These are phyloP conservation scores for Entrophospora sp. DNA, from an alignment of 192 early-diverging fungal species.

Conservation along the genomic window DNA sequence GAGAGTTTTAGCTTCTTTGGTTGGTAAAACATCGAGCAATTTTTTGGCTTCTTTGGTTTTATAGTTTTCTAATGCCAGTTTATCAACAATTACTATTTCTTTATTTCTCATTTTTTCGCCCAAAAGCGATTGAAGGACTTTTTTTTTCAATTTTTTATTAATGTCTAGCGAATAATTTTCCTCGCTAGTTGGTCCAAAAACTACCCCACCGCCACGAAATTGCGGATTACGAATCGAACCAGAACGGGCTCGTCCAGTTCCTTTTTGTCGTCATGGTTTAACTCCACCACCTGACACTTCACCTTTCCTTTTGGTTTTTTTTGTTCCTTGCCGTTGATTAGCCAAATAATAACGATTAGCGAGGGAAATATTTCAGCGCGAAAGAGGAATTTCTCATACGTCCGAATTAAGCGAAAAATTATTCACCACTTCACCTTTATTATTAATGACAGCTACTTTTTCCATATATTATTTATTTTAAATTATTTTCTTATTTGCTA, in stretches of 20 bases:
- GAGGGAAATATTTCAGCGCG: not conserved
- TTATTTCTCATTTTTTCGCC: conserved; percentile 9
- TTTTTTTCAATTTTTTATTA: conserved; percentile 8
- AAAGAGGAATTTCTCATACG: not conserved
- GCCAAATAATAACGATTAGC: conserved; percentile 1
- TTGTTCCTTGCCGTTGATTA: conserved; percentile 4
- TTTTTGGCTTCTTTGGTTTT: conserved; percentile 7
- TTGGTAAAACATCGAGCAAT: not conserved
- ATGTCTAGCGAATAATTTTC: conserved; percentile 1
- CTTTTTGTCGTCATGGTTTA: conserved; percentile 1
- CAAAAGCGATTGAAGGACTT: not conserved
- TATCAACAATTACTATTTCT: not conserved
- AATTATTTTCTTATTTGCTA: no score
- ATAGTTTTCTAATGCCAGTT: not conserved
- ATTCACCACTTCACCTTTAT: conserved; percentile 2
- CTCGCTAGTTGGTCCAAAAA: not conserved
- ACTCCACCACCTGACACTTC: conserved; percentile 3
- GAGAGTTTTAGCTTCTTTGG: not conserved
- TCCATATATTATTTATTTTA: conserved; percentile 5
- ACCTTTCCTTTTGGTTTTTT: not conserved
- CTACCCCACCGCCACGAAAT: not conserved
- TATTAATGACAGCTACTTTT: not conserved
- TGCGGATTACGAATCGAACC: conserved; percentile 5
- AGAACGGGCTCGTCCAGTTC: not conserved
- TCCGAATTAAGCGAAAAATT: not conserved